Evolutionary conservation across 192 early-diverging fungal species (phyloP).

Genomic region (Coemansia sp.): DNA sequence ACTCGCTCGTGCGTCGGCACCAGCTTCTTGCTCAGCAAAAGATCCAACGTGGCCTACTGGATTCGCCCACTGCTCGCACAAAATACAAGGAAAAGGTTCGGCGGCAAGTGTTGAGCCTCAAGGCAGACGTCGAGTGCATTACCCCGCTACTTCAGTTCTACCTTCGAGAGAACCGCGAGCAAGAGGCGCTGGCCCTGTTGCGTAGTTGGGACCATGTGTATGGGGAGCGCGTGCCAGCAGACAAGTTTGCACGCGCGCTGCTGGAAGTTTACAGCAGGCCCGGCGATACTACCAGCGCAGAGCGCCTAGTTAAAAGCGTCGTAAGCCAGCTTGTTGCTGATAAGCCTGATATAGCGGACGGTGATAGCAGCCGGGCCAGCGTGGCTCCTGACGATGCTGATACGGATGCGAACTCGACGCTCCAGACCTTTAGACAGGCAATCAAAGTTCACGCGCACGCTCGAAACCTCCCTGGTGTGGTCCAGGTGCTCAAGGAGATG

Average conservation of each 20-base stretch:
- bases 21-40: conserved; percentile 17
- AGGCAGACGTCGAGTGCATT: conserved; percentile 44
- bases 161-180: conserved; percentile 25
- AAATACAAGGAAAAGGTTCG: conserved; percentile 13
- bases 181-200: conserved; percentile 36
- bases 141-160: conserved; percentile 49
- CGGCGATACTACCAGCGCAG: conserved; percentile 16
- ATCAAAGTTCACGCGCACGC: conserved; percentile 33
- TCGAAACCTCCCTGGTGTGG: conserved; percentile 34
- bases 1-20: conserved; percentile 25
- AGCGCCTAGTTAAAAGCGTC: conserved; percentile 19
- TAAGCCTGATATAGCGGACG: not conserved
- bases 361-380: not conserved
- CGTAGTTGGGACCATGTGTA: conserved; percentile 46
- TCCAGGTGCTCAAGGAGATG: conserved; percentile 38
- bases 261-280: conserved; percentile 41
- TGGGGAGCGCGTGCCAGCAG: conserved; percentile 30
- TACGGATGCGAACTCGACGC: not conserved
- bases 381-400: not conserved
- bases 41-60: not conserved
- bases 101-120: conserved; percentile 23
- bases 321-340: not conserved
- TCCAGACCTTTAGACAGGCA: conserved; percentile 15
- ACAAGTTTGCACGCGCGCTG: conserved; percentile 42
- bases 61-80: conserved; percentile 11